These are phyloP conservation scores for Termitomyces sp. DNA, from an alignment of 768 basidiomycete species.

Conservation along the genomic window DNA sequence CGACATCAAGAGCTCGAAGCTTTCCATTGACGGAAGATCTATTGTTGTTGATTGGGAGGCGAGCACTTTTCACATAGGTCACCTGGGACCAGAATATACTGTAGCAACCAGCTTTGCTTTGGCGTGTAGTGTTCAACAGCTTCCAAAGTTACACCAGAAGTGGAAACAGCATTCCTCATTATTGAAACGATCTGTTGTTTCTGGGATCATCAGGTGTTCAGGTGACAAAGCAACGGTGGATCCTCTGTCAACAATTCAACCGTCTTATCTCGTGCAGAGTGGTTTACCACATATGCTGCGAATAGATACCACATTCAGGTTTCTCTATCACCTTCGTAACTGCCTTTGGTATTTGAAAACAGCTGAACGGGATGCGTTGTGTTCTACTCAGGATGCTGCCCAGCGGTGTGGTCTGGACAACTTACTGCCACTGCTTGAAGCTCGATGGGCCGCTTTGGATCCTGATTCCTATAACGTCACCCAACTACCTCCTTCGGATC, in stretches of 20 bases:
- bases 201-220: constrained; percentile 46
- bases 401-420: constrained; percentile 20
- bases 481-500: constrained; percentile 23
- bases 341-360: constrained; percentile 41
- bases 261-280: constrained; percentile 76
- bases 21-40: constrained; percentile 2
- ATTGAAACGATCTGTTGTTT: constrained; percentile 34
- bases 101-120: constrained; percentile 27
- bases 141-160: constrained; percentile 18
- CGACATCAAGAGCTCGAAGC: constrained; percentile 8
- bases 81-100: constrained; percentile 36
- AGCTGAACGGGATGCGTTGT: constrained; percentile 18
- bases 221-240: constrained; percentile 50
- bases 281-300: constrained; percentile 66
- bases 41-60: constrained; percentile 15
- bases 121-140: constrained; percentile 16
- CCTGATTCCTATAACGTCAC: constrained; percentile 31
- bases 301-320: constrained; percentile 63
- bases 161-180: constrained; percentile 23
- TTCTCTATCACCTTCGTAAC: constrained; percentile 74
- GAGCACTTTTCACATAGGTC: constrained; percentile 26
- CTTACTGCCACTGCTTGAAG: constrained; percentile 29
- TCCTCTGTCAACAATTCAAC: constrained; percentile 77
- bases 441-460: constrained; percentile 36
- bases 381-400: neutral